Conservation (phyloP, 352 stramenopile species). For the Phytophthora quininea region DNA sequence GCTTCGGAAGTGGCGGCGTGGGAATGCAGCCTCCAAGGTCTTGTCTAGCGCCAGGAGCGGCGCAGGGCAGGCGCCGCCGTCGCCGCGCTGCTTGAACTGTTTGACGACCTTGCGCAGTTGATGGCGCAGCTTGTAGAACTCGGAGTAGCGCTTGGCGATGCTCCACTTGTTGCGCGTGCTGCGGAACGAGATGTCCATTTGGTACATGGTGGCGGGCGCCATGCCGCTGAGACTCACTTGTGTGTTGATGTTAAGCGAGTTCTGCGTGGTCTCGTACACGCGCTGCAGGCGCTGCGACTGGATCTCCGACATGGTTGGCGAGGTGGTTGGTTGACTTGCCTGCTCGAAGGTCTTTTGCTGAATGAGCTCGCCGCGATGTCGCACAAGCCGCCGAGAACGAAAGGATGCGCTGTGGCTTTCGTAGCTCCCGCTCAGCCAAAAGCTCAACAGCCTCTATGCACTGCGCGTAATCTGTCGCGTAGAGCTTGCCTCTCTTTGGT, state of each 20-base stretch:
- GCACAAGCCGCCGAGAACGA: background rate
- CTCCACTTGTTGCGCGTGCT: slow-evolving; percentile 88
- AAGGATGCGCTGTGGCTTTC: background rate
- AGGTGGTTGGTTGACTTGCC: slow-evolving; percentile 6
- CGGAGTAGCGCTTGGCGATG: slow-evolving; percentile 87
- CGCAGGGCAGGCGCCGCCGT: slow-evolving; percentile 18
- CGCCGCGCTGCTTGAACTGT: slow-evolving; percentile 54
- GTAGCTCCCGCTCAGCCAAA: background rate
- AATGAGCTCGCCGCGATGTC: slow-evolving; percentile 24
- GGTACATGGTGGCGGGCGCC: slow-evolving; percentile 80
- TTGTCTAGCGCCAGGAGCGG: slow-evolving; percentile 60
- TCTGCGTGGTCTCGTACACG: slow-evolving; percentile 77
- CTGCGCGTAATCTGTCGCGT: slow-evolving; percentile 16
- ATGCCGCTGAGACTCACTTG: slow-evolving; percentile 60
- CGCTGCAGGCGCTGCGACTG: slow-evolving; percentile 71
- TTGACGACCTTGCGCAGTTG: slow-evolving; percentile 73
- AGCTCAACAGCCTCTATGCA: slow-evolving; percentile 28
- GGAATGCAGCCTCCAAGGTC: slow-evolving; percentile 61
- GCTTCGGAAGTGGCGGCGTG: slow-evolving; percentile 70
- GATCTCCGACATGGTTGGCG: slow-evolving; percentile 55
- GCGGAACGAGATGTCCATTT: slow-evolving; percentile 88
- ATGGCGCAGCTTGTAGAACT: slow-evolving; percentile 78
- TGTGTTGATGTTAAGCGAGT: slow-evolving; percentile 84
- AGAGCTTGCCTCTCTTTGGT: slow-evolving; percentile 5
- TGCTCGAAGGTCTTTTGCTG: slow-evolving; percentile 15